These are phyloP conservation scores for Aspergillus uvarum DNA, from an alignment of 2,329 filamentous ascomycete species.

Conservation along the genomic window DNA sequence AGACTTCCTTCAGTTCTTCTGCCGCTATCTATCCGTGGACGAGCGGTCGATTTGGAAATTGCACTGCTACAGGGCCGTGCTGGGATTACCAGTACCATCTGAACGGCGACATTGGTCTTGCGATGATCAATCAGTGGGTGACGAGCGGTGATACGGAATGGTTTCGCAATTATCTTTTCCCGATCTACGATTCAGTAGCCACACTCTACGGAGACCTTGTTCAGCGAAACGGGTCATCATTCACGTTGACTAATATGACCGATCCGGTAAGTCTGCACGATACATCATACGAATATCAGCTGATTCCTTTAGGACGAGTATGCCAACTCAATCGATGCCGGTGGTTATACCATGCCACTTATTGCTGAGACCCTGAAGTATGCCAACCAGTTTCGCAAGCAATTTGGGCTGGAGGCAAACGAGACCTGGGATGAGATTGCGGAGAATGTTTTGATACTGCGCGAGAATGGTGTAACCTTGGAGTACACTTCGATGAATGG, in stretches of 20 bases:
- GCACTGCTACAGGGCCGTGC: slow-evolving; percentile 63
- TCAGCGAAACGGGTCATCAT: slow-evolving; percentile 57
- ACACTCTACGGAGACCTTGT: slow-evolving; percentile 62
- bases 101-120: slow-evolving; percentile 67
- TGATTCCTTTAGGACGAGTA: slow-evolving; percentile 57
- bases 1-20: slow-evolving; percentile 56
- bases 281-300: background rate
- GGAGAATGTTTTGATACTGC: slow-evolving; percentile 56
- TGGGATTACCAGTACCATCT: slow-evolving; percentile 73
- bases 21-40: slow-evolving; percentile 69
- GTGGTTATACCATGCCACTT: slow-evolving; percentile 67
- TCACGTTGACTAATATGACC: slow-evolving; percentile 63
- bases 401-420: slow-evolving; percentile 57
- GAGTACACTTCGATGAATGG: slow-evolving; percentile 69
- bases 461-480: slow-evolving; percentile 60
- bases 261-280: slow-evolving; percentile 57
- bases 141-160: slow-evolving; percentile 58
- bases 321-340: slow-evolving; percentile 65
- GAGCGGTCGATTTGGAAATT: slow-evolving; percentile 65
- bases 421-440: slow-evolving; percentile 59
- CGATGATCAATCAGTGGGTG: slow-evolving; percentile 61
- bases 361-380: slow-evolving; percentile 57
- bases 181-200: slow-evolving; percentile 64
- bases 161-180: slow-evolving; percentile 58
- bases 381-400: slow-evolving; percentile 57